These are phyloP conservation scores for Isoetes taiwanensis DNA, from an alignment of 75 land plant species.

Conservation along the genomic window DNA sequence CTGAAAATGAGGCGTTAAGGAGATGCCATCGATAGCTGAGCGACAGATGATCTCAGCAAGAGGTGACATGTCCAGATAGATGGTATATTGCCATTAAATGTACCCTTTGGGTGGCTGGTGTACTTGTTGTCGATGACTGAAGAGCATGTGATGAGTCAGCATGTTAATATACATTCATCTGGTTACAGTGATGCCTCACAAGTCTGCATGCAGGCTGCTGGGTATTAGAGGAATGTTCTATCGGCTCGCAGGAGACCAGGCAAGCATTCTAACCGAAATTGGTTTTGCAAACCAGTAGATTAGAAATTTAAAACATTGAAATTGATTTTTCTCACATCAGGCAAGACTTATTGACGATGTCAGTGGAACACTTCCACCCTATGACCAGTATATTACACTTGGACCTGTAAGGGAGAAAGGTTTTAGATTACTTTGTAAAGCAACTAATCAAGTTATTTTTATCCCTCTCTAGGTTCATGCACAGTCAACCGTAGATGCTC, in stretches of 20 bases:
- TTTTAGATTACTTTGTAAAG: neutral
- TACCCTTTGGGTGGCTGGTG: too few relatives aligned
- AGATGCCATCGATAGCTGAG: too few relatives aligned
- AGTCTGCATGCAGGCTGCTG: constrained; percentile 27
- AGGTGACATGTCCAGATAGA: too few relatives aligned
- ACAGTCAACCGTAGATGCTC: constrained; percentile 29
- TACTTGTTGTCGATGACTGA: too few relatives aligned
- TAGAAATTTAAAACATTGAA: neutral
- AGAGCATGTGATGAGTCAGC: too few relatives aligned
- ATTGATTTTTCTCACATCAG: constrained; percentile 4
- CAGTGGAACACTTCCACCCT: constrained; percentile 40
- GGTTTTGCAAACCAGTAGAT: neutral
- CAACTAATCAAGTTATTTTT: neutral
- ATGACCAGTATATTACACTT: constrained; percentile 35
- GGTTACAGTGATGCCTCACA: too few relatives aligned
- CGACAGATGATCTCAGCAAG: too few relatives aligned
- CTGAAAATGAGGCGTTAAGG: too few relatives aligned
- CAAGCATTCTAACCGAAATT: neutral
- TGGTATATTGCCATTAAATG: too few relatives aligned
- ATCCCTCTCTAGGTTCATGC: constrained; percentile 18
- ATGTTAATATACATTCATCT: too few relatives aligned
- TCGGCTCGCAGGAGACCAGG: constrained; percentile 39
- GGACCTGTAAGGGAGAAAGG: constrained; percentile 26
- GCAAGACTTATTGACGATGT: constrained; percentile 42
- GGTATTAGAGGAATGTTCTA: constrained; percentile 38